phyloP scores from a whole-genome alignment of 306 rosid genomes.

The Boehmeria nivea region DNA sequence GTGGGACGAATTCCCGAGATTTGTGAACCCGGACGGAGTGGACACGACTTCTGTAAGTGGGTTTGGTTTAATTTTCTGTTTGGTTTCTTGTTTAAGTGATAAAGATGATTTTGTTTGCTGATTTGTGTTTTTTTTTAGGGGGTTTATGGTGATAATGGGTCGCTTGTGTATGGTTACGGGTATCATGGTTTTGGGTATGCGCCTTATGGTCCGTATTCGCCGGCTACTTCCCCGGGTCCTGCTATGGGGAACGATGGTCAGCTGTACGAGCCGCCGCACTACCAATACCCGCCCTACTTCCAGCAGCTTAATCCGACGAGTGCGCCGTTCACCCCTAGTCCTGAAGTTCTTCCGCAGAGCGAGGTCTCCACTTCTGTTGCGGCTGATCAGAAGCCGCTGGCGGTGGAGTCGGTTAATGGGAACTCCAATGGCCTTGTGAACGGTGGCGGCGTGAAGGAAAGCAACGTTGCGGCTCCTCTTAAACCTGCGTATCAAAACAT shows the following conservation, averaged over 20 bases:
- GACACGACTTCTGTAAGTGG: slow-evolving; percentile 70
- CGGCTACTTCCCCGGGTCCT: slow-evolving; percentile 90
- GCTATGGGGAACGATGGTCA: slow-evolving; percentile 96
- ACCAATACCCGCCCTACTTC: slow-evolving; percentile 90
- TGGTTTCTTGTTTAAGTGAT: background rate
- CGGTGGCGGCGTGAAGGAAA: slow-evolving; percentile 52
- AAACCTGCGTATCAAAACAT: slow-evolving; percentile 34
- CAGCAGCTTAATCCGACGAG: slow-evolving; percentile 80
- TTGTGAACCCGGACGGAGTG: slow-evolving; percentile 69
- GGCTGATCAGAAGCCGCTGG: slow-evolving; percentile 64
- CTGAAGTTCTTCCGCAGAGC: slow-evolving; percentile 48
- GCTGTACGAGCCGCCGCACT: slow-evolving; percentile 88
- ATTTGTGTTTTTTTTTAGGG: slow-evolving; percentile 36
- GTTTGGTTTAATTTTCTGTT: background rate
- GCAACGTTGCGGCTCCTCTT: slow-evolving; percentile 32
- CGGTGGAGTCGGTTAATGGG: slow-evolving; percentile 59
- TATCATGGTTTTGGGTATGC: slow-evolving; percentile 84
- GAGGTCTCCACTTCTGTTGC: slow-evolving; percentile 60
- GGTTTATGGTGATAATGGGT: slow-evolving; percentile 86
- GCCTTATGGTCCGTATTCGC: slow-evolving; percentile 80
- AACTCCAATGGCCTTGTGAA: slow-evolving; percentile 50
- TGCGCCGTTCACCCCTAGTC: slow-evolving; percentile 46
- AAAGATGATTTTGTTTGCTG: background rate
- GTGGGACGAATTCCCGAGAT: slow-evolving; percentile 84
- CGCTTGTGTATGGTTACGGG: slow-evolving; percentile 48